phyloP scores from a whole-genome alignment of 441 rosid species.

The Raphanus hybrid region DNA sequence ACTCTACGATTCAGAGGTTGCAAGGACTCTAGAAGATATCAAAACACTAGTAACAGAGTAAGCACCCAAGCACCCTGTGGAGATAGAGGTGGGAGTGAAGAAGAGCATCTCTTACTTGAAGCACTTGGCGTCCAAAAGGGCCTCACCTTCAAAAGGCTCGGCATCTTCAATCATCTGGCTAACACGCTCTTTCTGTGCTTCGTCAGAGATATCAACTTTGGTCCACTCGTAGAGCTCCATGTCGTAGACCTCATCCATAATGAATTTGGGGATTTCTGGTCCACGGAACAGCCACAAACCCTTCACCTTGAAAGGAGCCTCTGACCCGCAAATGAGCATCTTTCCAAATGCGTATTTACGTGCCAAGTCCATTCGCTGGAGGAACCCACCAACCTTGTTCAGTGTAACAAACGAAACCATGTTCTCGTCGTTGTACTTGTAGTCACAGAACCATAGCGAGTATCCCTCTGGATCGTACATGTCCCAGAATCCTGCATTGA shows the following conservation, averaged over 20 bases:
- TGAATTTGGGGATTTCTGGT: conserved; percentile 73
- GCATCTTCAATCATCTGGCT: conserved; percentile 91
- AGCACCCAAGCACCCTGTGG: not conserved
- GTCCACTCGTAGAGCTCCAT: conserved; percentile 96
- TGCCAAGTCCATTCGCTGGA: conserved; percentile 91
- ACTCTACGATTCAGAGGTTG: not conserved
- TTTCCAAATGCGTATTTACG: conserved; percentile 95
- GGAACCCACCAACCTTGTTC: conserved; percentile 92
- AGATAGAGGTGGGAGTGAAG: not conserved
- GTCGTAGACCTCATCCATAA: conserved; percentile 91
- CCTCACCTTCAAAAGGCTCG: conserved; percentile 92
- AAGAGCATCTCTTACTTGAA: conserved; percentile 55
- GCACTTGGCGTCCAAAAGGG: conserved; percentile 91
- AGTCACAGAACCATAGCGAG: conserved; percentile 95
- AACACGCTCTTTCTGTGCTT: conserved; percentile 85
- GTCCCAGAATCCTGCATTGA: conserved; percentile 89
- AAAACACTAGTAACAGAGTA: not conserved
- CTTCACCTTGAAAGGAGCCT: conserved; percentile 83
- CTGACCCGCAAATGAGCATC: conserved; percentile 80
- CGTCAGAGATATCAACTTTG: conserved; percentile 80
- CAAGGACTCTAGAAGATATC: not conserved
- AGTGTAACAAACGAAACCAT: conserved; percentile 80
- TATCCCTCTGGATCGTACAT: conserved; percentile 98
- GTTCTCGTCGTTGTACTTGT: conserved; percentile 93
- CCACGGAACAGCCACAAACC: conserved; percentile 98